Evolutionary conservation across 768 basidiomycete genomes (phyloP), one percentile per base, ranked within the genome.

Genomic region (Kwoniella botswanensis): DNA sequence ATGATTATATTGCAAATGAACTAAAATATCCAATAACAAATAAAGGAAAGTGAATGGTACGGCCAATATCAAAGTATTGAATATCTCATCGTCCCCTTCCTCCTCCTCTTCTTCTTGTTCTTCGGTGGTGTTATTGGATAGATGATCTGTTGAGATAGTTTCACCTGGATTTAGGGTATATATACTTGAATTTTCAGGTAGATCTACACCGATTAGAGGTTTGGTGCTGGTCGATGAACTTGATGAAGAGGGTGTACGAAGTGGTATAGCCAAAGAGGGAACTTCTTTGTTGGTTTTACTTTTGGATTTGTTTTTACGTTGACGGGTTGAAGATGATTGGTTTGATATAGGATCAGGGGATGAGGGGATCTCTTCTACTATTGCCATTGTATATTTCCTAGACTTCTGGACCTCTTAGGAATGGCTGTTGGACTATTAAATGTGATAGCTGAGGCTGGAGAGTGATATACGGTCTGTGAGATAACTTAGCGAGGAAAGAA

Each of bases 11-110:
- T 81, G 79, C 62, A 79, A 67, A 67, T 82, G 79, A 2, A 81
- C 78, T 24, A 83, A 43, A 13, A 83, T 78, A 63, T 83, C 77
- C 56, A 83, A 69, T 55, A 83, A 52, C 15, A 83, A 64, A 62
- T 78, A 83, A 17, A 83, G 68, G 52, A 77, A 79, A 2, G 72
- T 65, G 46, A 81, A 79, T n/a, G 82, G 82, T n/a, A 83, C 68
- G 29, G 79, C 68, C 22, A 80, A 60, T 24, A 82, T 77, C 65
- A 76, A 43, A 12, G 76, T 67, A 64, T 79, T 76, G 65, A 83
- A 82, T 5, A 81, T 54, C 68, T 82, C 81, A 65, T 83, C 82
- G 9, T 64, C 63, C 22, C 24, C 41, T 11, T 53, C 54, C n/a
- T 65, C 68, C 18, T 53, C 68, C 21, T 22, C 53, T 43, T 43